These are phyloP conservation scores for Pleurotus platypus DNA, from an alignment of 768 basidiomycete species.

Conservation along the genomic window DNA sequence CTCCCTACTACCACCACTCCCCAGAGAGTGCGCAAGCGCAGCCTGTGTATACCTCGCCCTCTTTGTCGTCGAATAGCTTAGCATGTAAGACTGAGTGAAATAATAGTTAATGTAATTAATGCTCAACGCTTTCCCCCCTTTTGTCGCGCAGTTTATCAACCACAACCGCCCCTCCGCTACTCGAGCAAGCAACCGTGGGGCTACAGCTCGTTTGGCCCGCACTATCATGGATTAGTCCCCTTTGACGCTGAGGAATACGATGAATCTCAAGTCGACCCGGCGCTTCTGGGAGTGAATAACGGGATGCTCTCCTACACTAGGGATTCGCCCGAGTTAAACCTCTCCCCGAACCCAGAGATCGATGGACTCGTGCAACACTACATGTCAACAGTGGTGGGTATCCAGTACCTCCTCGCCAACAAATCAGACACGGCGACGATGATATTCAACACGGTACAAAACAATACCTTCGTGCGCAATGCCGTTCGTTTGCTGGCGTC, in stretches of 20 bases:
- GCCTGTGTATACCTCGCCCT: background rate
- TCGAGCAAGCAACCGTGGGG: background rate
- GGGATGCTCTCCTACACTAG: background rate
- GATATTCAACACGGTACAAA: constrained; percentile 50
- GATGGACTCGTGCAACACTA: constrained; percentile 37
- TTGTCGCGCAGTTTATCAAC: background rate
- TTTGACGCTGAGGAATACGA: background rate
- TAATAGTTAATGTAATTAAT: constrained; percentile 6
- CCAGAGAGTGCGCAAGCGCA: constrained; percentile 4
- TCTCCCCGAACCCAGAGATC: background rate
- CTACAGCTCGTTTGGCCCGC: background rate
- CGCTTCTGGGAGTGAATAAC: background rate
- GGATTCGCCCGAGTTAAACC: background rate
- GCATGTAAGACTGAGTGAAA: constrained; percentile 57
- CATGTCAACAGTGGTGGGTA: constrained; percentile 55
- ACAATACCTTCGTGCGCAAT: constrained; percentile 38
- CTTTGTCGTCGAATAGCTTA: constrained; percentile 44
- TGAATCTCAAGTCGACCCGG: constrained; percentile 1
- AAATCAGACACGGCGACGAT: constrained; percentile 36
- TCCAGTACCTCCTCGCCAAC: constrained; percentile 71
- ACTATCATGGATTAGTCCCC: background rate
- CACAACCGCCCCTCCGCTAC: background rate
- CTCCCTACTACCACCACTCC: background rate
- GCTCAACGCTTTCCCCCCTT: constrained; percentile 3
- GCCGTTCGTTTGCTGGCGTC: constrained; percentile 65